Base-by-base conservation (phyloP, 2,329 filamentous ascomycete genomes). In the Aspergillus sp. region DNA sequence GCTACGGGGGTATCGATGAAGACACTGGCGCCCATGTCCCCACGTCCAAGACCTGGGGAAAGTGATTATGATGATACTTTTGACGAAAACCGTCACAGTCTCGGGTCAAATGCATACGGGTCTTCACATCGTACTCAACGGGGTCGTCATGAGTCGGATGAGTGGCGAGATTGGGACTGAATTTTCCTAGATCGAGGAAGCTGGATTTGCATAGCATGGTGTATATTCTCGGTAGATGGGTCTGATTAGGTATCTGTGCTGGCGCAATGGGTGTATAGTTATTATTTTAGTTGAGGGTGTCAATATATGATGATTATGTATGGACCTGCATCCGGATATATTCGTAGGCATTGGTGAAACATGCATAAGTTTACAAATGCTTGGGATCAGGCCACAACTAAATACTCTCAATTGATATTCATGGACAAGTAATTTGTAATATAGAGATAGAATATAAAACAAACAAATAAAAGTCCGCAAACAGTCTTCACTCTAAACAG, bases 1-100 rank as follows among this genome's bases (percentile, higher is more conserved):
- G 50, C 58, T 7, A 69, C 67, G 1, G 67, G 66, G 3, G 64
- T 71, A 3, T 71, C 68, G 2, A 69, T 71, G 66, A 64, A 67
- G 48, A 71, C 68, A 0, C 54, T 71, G 31, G 55, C 60, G 3
- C 67, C 67, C 2, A 59, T 61, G 47, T 70, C 68, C 6, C 66
- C 67, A 8, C 59, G 65, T 2, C 59, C 58, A 2, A 50, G 62
- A 27, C 60, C 62, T 7, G 64, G 61, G 0, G 64, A 68, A 38
- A 63, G 57, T 33, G 62, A 64, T 40, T 60, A 55, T 35, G 65
- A 66, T 6, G 60, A 61, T 12, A 56, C 59, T 7, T 8, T 48
- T n/a, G 58, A 62, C 11, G 50, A 50, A 8, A 49, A 49, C 27
- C 46, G 51, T 13, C 39, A 33, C 12, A 10, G 7, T 10, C 12